Conservation (phyloP, 441 rosid genomes). For the Pelargonium cotyledonis region DNA sequence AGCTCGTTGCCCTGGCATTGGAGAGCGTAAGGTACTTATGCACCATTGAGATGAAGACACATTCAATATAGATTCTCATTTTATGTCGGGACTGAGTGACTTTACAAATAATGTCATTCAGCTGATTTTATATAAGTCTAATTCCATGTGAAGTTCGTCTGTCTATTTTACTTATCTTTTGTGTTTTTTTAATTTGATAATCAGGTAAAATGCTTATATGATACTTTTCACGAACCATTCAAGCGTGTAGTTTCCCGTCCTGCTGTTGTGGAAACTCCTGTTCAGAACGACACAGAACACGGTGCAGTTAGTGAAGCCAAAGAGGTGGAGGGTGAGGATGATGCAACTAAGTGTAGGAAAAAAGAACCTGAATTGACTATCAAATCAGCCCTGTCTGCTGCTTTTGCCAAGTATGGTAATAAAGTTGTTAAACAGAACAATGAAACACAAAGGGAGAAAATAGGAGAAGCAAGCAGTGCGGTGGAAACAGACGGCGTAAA, state of each 20-base stretch:
- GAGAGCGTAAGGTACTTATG: constrained; percentile 75
- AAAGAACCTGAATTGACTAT: constrained; percentile 57
- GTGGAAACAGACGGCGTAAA: constrained; percentile 23
- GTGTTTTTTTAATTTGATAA: constrained; percentile 12
- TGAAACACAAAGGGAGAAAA: constrained; percentile 24
- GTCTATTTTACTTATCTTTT: neutral
- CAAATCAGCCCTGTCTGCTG: constrained; percentile 72
- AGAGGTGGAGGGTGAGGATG: constrained; percentile 41
- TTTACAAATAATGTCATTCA: neutral
- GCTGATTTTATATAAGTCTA: neutral
- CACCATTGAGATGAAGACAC: neutral
- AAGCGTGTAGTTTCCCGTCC: constrained; percentile 55
- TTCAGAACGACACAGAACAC: constrained; percentile 31
- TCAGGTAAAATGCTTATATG: constrained; percentile 82
- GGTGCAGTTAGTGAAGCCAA: constrained; percentile 31
- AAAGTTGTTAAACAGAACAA: constrained; percentile 38
- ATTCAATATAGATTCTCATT: constrained; percentile 1
- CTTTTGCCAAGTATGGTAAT: constrained; percentile 57
- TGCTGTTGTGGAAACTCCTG: constrained; percentile 38
- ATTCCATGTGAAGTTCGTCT: neutral
- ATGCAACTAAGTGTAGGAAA: constrained; percentile 42
- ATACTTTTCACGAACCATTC: constrained; percentile 94
- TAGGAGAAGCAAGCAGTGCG: constrained; percentile 32
- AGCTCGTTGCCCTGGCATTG: constrained; percentile 94
- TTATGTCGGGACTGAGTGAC: neutral